Base-by-base conservation (phyloP, 257 asterid species). In the Rehmannia glutinosa region DNA sequence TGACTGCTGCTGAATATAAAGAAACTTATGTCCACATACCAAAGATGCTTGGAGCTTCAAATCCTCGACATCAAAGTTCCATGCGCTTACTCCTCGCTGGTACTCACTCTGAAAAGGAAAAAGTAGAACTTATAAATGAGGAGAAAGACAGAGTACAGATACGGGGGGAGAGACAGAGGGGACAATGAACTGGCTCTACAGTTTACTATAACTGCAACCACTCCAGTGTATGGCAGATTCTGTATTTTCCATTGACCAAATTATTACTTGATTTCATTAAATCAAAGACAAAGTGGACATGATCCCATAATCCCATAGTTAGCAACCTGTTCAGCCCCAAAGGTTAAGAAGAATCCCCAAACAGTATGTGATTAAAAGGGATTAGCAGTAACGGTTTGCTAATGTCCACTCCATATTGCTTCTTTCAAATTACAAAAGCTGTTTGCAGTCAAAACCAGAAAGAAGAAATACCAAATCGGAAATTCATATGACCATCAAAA, bases 51-150 rank as follows among this genome's bases (percentile, higher is more conserved):
- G 99, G 69, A 68, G 70, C 82, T 94, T 94, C 82, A 94, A 83
- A 76, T 94, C 99, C 83, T 88, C 97, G 66, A 94, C 56, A 77
- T 94, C 97, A 73, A 94, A 94, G 80, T 94, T 94, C 99, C 99
- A 94, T 38, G 95, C 97, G 64, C 99, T 94, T 65, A 94, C 99
- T 72, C 99, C 99, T 69, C 99, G 90, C 81, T 94, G 94, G 73
- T 94, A 94, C 83, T 88, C 96, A 75, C 97, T 91, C 99, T 94
- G 87, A 63, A 66, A 77, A 61, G 58, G 66, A 71, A n/a, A 39
- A 62, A 69, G 66, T 19, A 70, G 59, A 75, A 46, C 57, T 59
- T 11, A 46, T 30, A 63, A 64, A 73, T 39, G 51, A 24, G 64
- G 62, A 65, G 38, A 64, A 15, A 43, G 50, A 57, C 6, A 23